Evolutionary conservation across 2,329 filamentous ascomycete species (phyloP).

Genomic region (Triangularia setosa): DNA sequence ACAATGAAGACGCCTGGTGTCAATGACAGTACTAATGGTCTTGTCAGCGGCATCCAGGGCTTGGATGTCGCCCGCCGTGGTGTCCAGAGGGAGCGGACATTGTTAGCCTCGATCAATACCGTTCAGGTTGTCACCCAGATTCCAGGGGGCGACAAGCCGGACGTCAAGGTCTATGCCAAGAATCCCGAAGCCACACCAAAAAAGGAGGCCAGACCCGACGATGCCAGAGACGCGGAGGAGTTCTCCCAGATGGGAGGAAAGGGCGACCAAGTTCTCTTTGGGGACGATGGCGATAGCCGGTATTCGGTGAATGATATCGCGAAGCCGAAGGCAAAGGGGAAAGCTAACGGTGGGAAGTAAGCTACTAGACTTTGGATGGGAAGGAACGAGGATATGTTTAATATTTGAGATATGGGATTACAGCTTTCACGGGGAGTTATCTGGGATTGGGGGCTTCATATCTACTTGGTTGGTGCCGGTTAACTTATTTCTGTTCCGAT

Average conservation of each 20-base stretch:
- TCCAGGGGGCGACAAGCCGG: slow-evolving; percentile 50
- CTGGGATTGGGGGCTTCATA: not conserved
- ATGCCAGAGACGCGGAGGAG: slow-evolving; percentile 64
- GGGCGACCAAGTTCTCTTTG: slow-evolving; percentile 76
- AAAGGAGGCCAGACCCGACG: slow-evolving; percentile 64
- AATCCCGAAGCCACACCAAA: slow-evolving; percentile 47
- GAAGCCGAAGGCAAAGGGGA: slow-evolving; percentile 26
- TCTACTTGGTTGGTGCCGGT: not conserved
- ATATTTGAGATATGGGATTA: not conserved
- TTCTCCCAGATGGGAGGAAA: slow-evolving; percentile 84
- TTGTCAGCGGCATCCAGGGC: slow-evolving; percentile 78
- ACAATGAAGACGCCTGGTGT: slow-evolving; percentile 57
- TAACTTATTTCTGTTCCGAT: not conserved
- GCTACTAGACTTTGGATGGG: not conserved
- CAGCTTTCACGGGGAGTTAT: not conserved
- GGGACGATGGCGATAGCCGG: slow-evolving; percentile 53
- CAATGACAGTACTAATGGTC: slow-evolving; percentile 84
- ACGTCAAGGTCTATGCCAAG: slow-evolving; percentile 72
- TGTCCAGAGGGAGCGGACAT: slow-evolving; percentile 73
- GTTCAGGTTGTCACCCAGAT: slow-evolving; percentile 54
- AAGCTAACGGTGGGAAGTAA: slow-evolving; percentile 19
- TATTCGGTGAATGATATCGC: slow-evolving; percentile 43
- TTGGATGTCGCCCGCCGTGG: slow-evolving; percentile 84
- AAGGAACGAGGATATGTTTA: not conserved
- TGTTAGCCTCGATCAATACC: slow-evolving; percentile 78